Conservation (phyloP, 345 rosid genomes). For the Eucalyptus curtisii region DNA sequence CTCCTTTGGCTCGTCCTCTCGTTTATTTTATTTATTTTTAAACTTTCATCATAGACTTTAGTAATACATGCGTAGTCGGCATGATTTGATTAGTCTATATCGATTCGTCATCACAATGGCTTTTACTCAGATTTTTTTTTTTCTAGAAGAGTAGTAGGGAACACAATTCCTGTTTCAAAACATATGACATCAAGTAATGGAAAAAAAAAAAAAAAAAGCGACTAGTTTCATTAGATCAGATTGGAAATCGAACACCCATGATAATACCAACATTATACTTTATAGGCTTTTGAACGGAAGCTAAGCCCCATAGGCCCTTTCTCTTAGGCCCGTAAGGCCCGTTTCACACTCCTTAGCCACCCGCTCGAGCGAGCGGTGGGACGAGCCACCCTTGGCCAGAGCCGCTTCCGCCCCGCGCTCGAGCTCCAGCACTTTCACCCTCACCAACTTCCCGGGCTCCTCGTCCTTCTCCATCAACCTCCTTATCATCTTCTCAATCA, state of each 20-base stretch:
- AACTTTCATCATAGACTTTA: neutral
- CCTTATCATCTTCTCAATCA: conserved; percentile 26
- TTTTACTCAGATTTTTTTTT: no score
- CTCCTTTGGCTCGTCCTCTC: no score
- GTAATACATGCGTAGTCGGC: neutral
- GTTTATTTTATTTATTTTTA: no score
- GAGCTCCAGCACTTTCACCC: conserved; percentile 12
- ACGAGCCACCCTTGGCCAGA: conserved; percentile 30
- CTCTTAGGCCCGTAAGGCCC: neutral
- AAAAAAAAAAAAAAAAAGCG: no score
- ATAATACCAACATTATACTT: neutral
- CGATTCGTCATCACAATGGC: neutral
- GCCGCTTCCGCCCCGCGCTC: conserved; percentile 13
- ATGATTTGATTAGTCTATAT: neutral
- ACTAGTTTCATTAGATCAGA: neutral
- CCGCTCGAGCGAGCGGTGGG: conserved; percentile 5
- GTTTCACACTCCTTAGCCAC: conserved; percentile 7
- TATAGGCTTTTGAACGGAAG: neutral
- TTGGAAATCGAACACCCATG: neutral
- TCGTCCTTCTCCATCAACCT: conserved; percentile 9
- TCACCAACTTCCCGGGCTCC: conserved; percentile 9
- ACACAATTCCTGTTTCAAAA: neutral
- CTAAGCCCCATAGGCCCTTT: neutral
- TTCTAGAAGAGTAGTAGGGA: neutral
- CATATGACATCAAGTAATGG: neutral